A percentile compares a stretch with the other conserved stretches of the same genome.
Evolutionary conservation across 2,329 filamentous ascomycete species (phyloP).

Genomic region (Penicillium olsonii): DNA sequence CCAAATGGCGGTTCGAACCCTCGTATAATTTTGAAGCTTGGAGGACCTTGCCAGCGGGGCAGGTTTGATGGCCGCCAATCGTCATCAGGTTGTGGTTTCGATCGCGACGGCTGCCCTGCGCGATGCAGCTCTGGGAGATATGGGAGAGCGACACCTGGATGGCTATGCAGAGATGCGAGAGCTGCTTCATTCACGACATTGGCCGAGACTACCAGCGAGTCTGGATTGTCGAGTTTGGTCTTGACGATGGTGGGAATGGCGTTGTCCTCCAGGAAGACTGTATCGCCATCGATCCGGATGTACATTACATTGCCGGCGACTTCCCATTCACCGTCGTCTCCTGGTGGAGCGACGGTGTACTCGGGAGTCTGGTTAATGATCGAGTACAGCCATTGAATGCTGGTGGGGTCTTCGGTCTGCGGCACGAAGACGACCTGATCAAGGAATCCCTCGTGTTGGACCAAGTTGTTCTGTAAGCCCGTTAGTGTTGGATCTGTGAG

Average conservation of each 20-base stretch:
- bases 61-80: constrained; percentile 38
- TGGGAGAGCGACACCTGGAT: constrained; percentile 54
- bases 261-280: constrained; percentile 46
- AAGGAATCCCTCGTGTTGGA: constrained; percentile 42
- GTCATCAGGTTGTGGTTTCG: constrained; percentile 17
- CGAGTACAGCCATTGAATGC: constrained; percentile 40
- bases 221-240: constrained; percentile 54
- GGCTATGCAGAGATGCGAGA: constrained; percentile 57
- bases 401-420: constrained; percentile 36
- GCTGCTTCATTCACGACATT: constrained; percentile 61
- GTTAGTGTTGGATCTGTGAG: background rate
- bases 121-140: constrained; percentile 53
- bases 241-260: constrained; percentile 57
- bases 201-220: constrained; percentile 55
- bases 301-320: constrained; percentile 34
- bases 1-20: constrained; percentile 31
- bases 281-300: constrained; percentile 48
- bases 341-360: constrained; percentile 28
- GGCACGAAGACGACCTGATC: constrained; percentile 48
- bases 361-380: constrained; percentile 30
- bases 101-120: constrained; percentile 18
- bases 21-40: constrained; percentile 29
- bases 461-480: constrained; percentile 37
- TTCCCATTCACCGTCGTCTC: constrained; percentile 16
- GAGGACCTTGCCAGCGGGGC: constrained; percentile 36